Conservation (phyloP, 2,329 filamentous ascomycete genomes). For the Penicillium janthinellum region DNA sequence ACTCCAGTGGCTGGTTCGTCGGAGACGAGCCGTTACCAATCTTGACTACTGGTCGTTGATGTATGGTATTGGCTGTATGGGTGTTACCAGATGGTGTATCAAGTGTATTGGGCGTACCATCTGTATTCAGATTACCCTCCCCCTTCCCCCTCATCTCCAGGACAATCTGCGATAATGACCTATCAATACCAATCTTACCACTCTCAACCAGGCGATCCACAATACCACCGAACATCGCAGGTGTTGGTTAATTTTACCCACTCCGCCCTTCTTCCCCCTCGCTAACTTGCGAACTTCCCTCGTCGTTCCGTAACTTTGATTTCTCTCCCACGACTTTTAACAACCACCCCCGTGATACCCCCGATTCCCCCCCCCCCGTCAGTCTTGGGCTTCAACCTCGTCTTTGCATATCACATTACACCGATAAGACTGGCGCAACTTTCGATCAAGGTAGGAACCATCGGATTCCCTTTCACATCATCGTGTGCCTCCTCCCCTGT, state of each 20-base stretch:
- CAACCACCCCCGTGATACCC: neutral
- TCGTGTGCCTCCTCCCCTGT: neutral
- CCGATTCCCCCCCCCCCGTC: neutral
- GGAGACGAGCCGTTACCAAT: neutral
- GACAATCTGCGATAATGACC: neutral
- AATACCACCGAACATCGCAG: neutral
- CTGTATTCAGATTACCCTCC: neutral
- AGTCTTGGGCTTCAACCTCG: neutral
- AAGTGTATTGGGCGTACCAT: neutral
- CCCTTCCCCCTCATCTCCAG: too few species aligned
- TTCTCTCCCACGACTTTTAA: neutral
- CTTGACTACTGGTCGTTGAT: too few species aligned
- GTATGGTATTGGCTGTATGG: neutral
- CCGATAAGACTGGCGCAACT: neutral
- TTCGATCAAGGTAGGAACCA: conserved; percentile 18
- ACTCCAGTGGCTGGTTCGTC: neutral
- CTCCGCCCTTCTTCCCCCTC: neutral
- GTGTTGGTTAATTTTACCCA: neutral
- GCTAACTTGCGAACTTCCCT: conserved; percentile 1
- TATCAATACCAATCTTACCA: neutral
- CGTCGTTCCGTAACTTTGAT: conserved; percentile 1
- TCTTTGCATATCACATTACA: neutral
- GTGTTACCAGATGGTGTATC: neutral
- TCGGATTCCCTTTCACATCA: neutral
- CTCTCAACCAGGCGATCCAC: neutral